Evolutionary conservation across 2,329 filamentous ascomycete species (phyloP), one percentile per base, ranked within the genome.

Genomic region (Ophiocordyceps camponoti-leonardi): DNA sequence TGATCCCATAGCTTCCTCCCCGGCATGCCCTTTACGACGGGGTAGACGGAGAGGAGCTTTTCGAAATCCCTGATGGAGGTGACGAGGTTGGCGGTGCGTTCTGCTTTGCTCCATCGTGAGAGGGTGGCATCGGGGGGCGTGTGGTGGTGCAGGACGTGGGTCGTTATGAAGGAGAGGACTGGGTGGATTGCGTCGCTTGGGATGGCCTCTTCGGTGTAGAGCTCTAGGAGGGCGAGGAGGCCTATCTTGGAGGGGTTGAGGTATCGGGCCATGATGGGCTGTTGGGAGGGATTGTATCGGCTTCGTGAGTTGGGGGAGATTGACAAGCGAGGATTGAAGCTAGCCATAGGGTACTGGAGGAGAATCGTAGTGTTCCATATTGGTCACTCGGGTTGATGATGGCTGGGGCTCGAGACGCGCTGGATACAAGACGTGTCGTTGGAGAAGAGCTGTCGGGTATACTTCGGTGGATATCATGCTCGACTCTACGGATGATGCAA

Each of bases 231-330:
- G 46, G 79, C 77, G 46, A 96, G 73, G 22, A 95, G 72, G 56
- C 83, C 81, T 52, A 96, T 75, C 59, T 92, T 94, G 53, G 86
- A 81, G 13, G 90, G 85, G n/a, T 85, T 94, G 42, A 96, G 72
- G 61, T 83, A 94, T 47, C 83, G 82, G 54, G 81, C 75, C 81
- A 90, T 93, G 14, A 49, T 19, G 14, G 18, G n/a, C n/a, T n/a
- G n/a, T n/a, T n/a, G n/a, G n/a, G n/a, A n/a, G n/a, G n/a, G n/a
- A n/a, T n/a, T n/a, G n/a, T n/a, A n/a, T n/a, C n/a, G n/a, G n/a
- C n/a, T n/a, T n/a, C n/a, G n/a, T n/a, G n/a, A n/a, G 4, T 26
- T 4, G 23, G 23, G 8, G 23, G 8, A 26, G 23, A 8, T 4
- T 8, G 23, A 5, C 8, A 26, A 8, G 4, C 5, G 23, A 26